Conservation (phyloP, 257 asterid genomes). For the Nicotiana paniculata region DNA sequence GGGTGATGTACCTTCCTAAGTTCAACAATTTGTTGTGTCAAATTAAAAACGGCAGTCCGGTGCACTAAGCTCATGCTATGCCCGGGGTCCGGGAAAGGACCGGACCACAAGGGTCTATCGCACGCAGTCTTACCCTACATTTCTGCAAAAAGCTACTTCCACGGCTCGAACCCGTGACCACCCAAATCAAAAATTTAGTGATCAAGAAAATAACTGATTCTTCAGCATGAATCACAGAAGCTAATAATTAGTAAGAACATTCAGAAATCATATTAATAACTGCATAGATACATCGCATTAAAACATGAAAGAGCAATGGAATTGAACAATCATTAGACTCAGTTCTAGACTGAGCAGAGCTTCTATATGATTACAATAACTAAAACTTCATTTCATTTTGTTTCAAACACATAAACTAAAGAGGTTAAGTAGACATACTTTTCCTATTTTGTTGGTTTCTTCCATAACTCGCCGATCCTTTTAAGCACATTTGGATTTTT, state of each 20-base stretch:
- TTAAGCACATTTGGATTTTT: constrained; percentile 73
- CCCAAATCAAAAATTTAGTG: too few species aligned
- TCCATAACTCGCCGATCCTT: constrained; percentile 77
- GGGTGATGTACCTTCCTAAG: not conserved
- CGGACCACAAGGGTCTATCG: too few species aligned
- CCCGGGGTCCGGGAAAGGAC: too few species aligned
- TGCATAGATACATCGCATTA: not conserved
- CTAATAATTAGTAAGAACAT: not conserved
- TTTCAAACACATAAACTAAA: not conserved
- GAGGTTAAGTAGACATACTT: not conserved
- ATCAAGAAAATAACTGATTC: not conserved
- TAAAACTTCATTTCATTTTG: not conserved
- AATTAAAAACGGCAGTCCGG: not conserved
- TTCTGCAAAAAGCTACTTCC: too few species aligned
- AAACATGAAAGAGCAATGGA: not conserved
- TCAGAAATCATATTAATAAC: not conserved
- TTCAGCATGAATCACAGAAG: not conserved
- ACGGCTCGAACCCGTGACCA: too few species aligned
- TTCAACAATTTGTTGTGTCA: not conserved
- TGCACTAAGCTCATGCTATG: too few species aligned
- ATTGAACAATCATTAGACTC: constrained; percentile 6
- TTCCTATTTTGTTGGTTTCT: constrained; percentile 66
- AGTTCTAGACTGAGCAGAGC: constrained; percentile 7
- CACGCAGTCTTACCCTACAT: too few species aligned
- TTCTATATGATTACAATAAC: constrained; percentile 6